Percentiles rank a stretch among this genome's conserved stretches.
Evolutionary conservation across 2,329 filamentous ascomycete genomes (phyloP).

Genomic region (Knufia fluminis): DNA sequence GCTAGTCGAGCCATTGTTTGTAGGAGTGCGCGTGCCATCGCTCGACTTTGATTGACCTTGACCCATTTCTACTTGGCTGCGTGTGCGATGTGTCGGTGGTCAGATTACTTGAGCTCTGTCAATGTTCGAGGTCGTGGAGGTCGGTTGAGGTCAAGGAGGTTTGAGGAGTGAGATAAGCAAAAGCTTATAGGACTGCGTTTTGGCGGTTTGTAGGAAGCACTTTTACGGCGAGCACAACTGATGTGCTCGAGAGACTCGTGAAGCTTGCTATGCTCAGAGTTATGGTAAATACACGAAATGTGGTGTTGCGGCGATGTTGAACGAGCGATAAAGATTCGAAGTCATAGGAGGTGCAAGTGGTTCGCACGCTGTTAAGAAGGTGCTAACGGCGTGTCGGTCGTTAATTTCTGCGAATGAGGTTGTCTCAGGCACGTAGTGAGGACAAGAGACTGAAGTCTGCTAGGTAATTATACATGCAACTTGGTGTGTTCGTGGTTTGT

Average conservation of each 20-base stretch:
- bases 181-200: conserved; percentile 27
- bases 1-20: conserved; percentile 30
- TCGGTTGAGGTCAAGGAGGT: conserved; percentile 25
- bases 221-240: conserved; percentile 6
- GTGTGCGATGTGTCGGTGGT: not conserved
- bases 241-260: conserved; percentile 1
- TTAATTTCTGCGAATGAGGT: not conserved
- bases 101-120: not conserved
- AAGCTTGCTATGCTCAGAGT: not conserved
- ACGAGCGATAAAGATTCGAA: not conserved
- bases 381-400: not conserved
- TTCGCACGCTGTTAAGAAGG: not conserved
- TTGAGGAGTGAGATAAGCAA: conserved; percentile 28
- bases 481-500: not conserved
- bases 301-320: not conserved
- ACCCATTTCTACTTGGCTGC: conserved; percentile 34
- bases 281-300: not conserved
- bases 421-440: not conserved
- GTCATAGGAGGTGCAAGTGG: not conserved
- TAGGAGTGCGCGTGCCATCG: conserved; percentile 45
- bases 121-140: conserved; percentile 6
- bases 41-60: conserved; percentile 43
- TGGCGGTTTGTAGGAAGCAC: conserved; percentile 17
- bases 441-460: not conserved
- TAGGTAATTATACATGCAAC: not conserved